Evolutionary conservation across 805 yeast species (phyloP).

Genomic region (Schwanniomyces yamadae): DNA sequence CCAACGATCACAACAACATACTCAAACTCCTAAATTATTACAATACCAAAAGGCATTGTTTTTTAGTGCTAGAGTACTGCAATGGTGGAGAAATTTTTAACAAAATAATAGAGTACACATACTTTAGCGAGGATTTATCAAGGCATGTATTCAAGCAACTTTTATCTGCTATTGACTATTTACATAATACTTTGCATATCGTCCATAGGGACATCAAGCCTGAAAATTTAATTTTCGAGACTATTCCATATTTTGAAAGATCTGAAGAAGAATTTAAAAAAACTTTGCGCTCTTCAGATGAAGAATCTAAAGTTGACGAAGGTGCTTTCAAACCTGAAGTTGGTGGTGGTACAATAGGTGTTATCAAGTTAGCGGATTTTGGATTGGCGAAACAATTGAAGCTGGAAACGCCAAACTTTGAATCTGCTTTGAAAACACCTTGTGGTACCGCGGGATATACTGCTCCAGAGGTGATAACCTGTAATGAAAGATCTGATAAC

Average conservation of each 20-base stretch:
- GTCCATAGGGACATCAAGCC: slow-evolving; percentile 86
- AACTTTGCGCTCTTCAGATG: slow-evolving; percentile 51
- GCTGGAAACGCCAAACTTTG: slow-evolving; percentile 26
- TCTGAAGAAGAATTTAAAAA: slow-evolving; percentile 26
- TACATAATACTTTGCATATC: slow-evolving; percentile 58
- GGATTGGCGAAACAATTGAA: slow-evolving; percentile 63
- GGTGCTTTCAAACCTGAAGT: slow-evolving; percentile 51
- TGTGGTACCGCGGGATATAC: slow-evolving; percentile 79
- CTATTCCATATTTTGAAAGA: slow-evolving; percentile 47
- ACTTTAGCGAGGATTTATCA: slow-evolving; percentile 69
- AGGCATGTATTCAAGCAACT: slow-evolving; percentile 74
- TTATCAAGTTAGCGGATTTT: slow-evolving; percentile 66
- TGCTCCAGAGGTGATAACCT: slow-evolving; percentile 66
- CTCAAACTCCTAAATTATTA: slow-evolving; percentile 53
- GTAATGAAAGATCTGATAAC: slow-evolving; percentile 16
- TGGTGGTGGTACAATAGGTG: slow-evolving; percentile 67
- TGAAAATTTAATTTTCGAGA: slow-evolving; percentile 67
- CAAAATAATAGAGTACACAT: slow-evolving; percentile 74
- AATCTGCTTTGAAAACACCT: slow-evolving; percentile 55
- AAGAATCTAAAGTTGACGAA: slow-evolving; percentile 59
- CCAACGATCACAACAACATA: slow-evolving; percentile 58
- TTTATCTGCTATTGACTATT: slow-evolving; percentile 64
- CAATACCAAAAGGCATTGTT: slow-evolving; percentile 55
- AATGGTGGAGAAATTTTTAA: slow-evolving; percentile 82
- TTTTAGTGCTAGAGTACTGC: slow-evolving; percentile 63